Evolutionary conservation across 1,284 basidiomycete species (phyloP), one percentile per base, ranked within the genome.

Genomic region (Hymenochaete sp.): DNA sequence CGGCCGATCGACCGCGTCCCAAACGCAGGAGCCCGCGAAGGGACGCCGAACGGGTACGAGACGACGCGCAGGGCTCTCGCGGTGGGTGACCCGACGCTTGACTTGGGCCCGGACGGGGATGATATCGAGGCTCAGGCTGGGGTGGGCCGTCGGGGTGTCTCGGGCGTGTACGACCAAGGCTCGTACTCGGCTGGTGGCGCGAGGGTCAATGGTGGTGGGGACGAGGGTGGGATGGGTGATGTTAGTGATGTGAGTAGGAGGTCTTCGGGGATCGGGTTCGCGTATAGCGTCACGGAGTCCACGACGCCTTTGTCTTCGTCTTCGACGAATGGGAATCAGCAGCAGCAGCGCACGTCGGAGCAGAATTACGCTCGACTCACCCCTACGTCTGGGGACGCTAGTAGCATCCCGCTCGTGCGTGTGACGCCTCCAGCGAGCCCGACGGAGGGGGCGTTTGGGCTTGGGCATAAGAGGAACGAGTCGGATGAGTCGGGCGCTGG

Each of bases 1-100:
- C 72, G 78, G 11, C 80, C 82, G 19, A 84, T 85, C 54, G 79
- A 83, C 60, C 62, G 61, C 53, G 74, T 85, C 6, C 79, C 80
- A 4, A 59, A 67, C n/a, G 82, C 83, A 3, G 82, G 82, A 1
- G 68, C 80, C 21, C 71, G 79, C 24, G 61, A 66, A 28, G 82
- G 82, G 38, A 73, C 71, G 14, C 73, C 82, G 11, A 69, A 80
- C 56, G 82, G 82, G 14, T 55, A 68, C 4, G 82, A 84, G 58
- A 77, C 72, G 0, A 76, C 78, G 1, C 67, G 70, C 44, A 62
- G 67, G n/a, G 65, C 71, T 5, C 52, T 82, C n/a, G 65, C 67
- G 19, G 62, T 62, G 29, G 28, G 28, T 31, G 28, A 10, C 14
- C 9, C 28, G 14, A 31, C 10, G 28, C 9, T 31, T 9, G 14